Evolutionary conservation across 75 land plant genomes (phyloP).

Genomic region (Ceratopteris richardii): DNA sequence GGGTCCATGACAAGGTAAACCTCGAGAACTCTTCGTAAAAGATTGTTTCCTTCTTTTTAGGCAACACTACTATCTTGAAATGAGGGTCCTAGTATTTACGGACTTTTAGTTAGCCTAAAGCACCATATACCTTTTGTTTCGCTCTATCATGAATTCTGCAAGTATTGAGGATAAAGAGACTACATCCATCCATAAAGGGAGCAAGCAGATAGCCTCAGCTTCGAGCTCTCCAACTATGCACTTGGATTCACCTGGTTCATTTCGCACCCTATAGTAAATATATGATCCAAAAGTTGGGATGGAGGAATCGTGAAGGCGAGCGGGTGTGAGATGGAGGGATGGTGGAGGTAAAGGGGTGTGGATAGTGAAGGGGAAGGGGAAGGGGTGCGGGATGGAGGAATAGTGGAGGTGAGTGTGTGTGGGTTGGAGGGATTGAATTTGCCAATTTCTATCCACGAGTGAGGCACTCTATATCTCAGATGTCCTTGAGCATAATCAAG

Average conservation of each 20-base stretch:
- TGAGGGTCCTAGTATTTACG: background rate
- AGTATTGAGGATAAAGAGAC: slow-evolving; percentile 6
- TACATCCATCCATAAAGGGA: background rate
- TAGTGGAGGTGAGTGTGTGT: no score
- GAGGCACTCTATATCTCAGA: no score
- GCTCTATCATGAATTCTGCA: slow-evolving; percentile 7
- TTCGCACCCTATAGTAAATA: slow-evolving; percentile 3
- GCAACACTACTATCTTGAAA: slow-evolving; percentile 6
- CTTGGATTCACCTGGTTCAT: slow-evolving; percentile 3
- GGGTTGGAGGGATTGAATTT: no score
- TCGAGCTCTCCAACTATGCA: slow-evolving; percentile 4
- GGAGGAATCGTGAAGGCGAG: no score
- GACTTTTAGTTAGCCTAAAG: background rate
- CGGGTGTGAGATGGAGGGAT: no score
- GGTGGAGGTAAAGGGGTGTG: no score
- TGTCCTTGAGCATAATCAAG: no score
- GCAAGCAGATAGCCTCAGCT: background rate
- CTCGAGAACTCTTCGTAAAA: slow-evolving; percentile 1
- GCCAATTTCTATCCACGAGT: no score
- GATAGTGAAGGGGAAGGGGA: no score
- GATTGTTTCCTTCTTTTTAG: slow-evolving; percentile 1
- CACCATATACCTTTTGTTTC: slow-evolving; percentile 6
- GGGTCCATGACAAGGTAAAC: slow-evolving; percentile 8
- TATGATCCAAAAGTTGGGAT: background rate
- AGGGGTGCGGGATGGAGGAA: no score